Evolutionary conservation across 1,284 basidiomycete genomes (phyloP), one percentile per base, ranked within the genome.

Genomic region (Cryptococcus maquisensis): DNA sequence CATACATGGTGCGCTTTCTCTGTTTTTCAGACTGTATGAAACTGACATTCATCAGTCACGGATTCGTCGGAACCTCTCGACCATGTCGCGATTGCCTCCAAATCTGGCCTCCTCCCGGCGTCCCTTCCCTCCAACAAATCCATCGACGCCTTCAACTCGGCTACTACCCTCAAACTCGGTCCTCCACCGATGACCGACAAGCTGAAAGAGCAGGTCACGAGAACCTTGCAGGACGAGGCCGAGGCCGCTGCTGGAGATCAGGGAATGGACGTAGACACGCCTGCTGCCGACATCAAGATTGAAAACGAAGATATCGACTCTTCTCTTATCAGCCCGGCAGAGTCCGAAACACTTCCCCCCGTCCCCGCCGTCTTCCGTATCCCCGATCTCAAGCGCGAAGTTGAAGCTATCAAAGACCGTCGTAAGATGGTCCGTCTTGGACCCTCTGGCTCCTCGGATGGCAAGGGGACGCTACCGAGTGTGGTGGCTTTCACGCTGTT

Each of bases 401-500:
- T 98, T 1, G 88, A 88, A 69, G 84, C 83, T 55, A 85, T 98
- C 20, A 83, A 90, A 43, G 96, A 99, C 76, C 87, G 87, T 28
- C 80, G 90, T 62, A 95, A 92, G 76, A 84, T 90, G 62, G 94
- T 97, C 72, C 82, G 87, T 48, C 78, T 96, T 15, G 92, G 95
- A 6, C 88, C 89, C 1, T 51, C 59, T 8, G 60, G 57, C 35
- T 64, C 60, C 15, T 59, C 37, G 1, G 57, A 61, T 20, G 61
- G 55, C 24, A 26, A 51, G 6, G 37, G 57, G 36, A 62, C 63
- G 21, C 74, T 94, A 53, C 93, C 94, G 1, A 95, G 91, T 65
- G 85, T 96, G 47, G 94, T 93, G 62, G 86, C 90, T 3, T 96
- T 95, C 71, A 96, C 93, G 2, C 72, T 97, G 32, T 90, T 95